Base-by-base conservation (phyloP, 1,284 basidiomycete genomes). In the Ustilago vetiveriae region DNA sequence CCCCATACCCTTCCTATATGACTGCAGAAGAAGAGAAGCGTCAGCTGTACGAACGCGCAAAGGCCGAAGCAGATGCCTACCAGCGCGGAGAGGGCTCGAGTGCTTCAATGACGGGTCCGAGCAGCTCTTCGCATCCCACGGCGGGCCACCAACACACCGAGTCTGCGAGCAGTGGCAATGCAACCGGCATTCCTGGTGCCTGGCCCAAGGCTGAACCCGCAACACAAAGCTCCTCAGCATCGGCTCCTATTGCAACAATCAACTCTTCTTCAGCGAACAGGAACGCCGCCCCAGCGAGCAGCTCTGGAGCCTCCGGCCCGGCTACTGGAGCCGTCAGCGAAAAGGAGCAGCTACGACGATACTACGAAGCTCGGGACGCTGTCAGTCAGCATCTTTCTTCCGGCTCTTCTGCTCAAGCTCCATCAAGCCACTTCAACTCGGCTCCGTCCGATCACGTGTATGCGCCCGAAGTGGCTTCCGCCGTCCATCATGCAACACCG, bases 1-100 rank as follows among this genome's bases (percentile, higher is more conserved):
- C 66, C 9, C 66, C 66, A 1, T 70, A 70, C n/a, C 52, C 66
- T 4, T 59, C 66, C 1, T 70, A 70, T 52, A 53, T 66, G 56
- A 60, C 74, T 7, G 74, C 75, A 6, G 75, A 72, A 32, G 73
- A 75, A 22, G 75, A 77, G 49, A 77, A 77, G 57, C 53, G 64
- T 5, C 47, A 63, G 44, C 49, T 77, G 42, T 77, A 75, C 54
- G 70, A 75, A 47, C 52, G 52, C 7, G 73, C 75, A 14, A 75
- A 72, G 26, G 73, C 73, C 22, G 69, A 75, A 27, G 57, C 68
- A 10, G 68, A 72, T 16, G 58, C 47, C 16, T 65, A 51, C 36
- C 68, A 68, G 38, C 57, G 68, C 22, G 54, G 55, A 13, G 67
- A 70, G 21, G 35, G 29, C 14, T 43, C 45, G 19, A 40, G 36